These are phyloP conservation scores for Xylariaceae sp. DNA, from an alignment of 2,329 filamentous ascomycete genomes.

Conservation along the genomic window DNA sequence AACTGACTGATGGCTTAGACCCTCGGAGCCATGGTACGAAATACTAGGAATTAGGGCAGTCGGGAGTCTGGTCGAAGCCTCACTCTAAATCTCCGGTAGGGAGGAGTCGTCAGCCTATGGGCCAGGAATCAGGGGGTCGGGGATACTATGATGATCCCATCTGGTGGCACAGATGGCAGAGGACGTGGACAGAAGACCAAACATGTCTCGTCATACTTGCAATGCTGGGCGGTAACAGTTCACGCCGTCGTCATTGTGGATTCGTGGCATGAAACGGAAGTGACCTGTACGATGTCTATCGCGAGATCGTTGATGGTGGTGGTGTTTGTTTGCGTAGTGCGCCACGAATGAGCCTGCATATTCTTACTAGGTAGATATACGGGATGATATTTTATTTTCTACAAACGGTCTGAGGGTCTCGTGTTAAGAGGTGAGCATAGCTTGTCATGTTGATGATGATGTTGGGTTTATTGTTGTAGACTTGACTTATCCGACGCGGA, in stretches of 20 bases:
- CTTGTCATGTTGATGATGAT: too few relatives aligned
- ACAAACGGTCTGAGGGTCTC: too few relatives aligned
- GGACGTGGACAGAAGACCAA: neutral
- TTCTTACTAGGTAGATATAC: too few relatives aligned
- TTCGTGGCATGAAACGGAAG: slow-evolving; percentile 1
- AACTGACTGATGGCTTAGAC: too few relatives aligned
- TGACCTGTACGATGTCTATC: slow-evolving; percentile 6
- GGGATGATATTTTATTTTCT: too few relatives aligned
- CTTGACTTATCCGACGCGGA: slow-evolving; percentile 6
- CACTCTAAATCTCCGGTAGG: neutral
- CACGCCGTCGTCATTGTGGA: slow-evolving; percentile 1
- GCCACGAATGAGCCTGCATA: neutral
- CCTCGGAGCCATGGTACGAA: neutral
- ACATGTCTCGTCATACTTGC: neutral
- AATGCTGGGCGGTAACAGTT: neutral
- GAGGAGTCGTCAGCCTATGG: too few relatives aligned
- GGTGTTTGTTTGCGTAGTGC: slow-evolving; percentile 10
- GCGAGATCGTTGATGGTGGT: slow-evolving; percentile 8
- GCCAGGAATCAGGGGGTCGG: too few relatives aligned
- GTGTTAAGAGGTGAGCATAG: too few relatives aligned
- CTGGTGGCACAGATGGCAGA: too few relatives aligned
- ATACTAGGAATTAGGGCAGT: neutral
- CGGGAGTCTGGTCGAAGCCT: neutral
- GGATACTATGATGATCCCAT: too few relatives aligned
- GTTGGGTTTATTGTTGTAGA: neutral